Evolutionary conservation across 169 alveolate genomes (phyloP).

Genomic region (Hammondia hammondi): DNA sequence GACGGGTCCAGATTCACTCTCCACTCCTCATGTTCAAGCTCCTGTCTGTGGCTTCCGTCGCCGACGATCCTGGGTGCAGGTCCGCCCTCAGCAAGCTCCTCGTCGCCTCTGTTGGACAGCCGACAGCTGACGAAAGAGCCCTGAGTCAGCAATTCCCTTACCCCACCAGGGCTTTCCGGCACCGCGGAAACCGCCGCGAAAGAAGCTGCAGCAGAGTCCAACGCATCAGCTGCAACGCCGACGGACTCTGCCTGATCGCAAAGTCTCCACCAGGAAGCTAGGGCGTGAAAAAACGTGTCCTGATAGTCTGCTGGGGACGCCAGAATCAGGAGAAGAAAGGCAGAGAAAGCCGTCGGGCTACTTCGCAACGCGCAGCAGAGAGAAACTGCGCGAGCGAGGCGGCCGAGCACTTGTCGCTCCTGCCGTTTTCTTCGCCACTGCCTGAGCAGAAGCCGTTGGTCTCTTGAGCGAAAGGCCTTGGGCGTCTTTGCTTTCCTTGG

Average conservation of each 20-base stretch:
- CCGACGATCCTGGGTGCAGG: no score
- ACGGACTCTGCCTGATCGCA: conserved; percentile 3
- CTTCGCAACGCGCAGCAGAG: background rate
- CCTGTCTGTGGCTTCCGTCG: background rate
- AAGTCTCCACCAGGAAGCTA: background rate
- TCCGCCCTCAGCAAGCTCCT: no score
- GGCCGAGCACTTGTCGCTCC: background rate
- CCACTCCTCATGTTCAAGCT: background rate
- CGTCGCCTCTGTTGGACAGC: no score
- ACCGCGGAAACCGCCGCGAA: no score
- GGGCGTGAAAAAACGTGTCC: background rate
- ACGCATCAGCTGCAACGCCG: conserved; percentile 11
- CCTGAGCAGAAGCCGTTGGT: background rate
- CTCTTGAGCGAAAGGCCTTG: background rate
- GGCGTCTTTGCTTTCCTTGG: background rate
- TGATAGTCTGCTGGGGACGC: background rate
- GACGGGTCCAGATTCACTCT: background rate
- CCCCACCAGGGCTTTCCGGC: no score
- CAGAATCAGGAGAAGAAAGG: background rate
- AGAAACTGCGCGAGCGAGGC: background rate
- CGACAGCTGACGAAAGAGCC: no score
- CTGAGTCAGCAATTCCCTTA: no score
- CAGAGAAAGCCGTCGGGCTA: conserved; percentile 27
- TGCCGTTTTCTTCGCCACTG: background rate
- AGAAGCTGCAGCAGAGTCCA: background rate